phyloP scores from a whole-genome alignment of 2,329 filamentous ascomycete species.

The Sporothrix inflata region DNA sequence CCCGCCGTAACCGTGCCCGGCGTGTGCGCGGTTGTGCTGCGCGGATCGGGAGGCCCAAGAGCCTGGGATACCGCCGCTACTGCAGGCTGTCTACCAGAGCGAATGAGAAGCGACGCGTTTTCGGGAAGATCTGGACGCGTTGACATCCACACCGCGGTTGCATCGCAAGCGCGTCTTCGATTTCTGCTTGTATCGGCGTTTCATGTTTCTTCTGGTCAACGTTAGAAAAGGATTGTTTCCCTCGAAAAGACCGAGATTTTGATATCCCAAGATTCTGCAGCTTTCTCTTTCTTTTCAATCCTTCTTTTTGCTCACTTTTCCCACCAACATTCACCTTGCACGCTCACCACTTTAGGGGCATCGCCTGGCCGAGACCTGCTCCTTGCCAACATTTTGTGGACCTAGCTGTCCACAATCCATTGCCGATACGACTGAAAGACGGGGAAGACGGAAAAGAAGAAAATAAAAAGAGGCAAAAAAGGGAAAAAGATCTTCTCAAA shows the following conservation, averaged over 20 bases:
- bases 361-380: constrained; percentile 2
- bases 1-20: constrained; percentile 2
- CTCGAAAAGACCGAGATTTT: neutral
- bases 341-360: neutral
- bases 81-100: constrained; percentile 23
- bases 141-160: neutral
- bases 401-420: constrained; percentile 16
- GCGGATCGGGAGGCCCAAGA: constrained; percentile 23
- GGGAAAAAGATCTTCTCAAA: neutral
- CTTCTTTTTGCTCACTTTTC: neutral
- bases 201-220: neutral
- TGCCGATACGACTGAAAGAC: neutral
- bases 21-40: neutral
- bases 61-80: constrained; percentile 10
- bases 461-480: neutral
- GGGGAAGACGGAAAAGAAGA: constrained; percentile 19
- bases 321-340: neutral
- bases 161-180: constrained; percentile 12
- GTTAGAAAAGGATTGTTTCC: neutral
- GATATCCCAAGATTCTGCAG: too few relatives aligned
- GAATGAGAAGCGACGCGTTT: constrained; percentile 19
- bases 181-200: constrained; percentile 3
- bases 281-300: neutral
- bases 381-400: constrained; percentile 8
- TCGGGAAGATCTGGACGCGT: constrained; percentile 11